Evolutionary conservation across 306 rosid genomes (phyloP).

Genomic region (Cicer bijugum): DNA sequence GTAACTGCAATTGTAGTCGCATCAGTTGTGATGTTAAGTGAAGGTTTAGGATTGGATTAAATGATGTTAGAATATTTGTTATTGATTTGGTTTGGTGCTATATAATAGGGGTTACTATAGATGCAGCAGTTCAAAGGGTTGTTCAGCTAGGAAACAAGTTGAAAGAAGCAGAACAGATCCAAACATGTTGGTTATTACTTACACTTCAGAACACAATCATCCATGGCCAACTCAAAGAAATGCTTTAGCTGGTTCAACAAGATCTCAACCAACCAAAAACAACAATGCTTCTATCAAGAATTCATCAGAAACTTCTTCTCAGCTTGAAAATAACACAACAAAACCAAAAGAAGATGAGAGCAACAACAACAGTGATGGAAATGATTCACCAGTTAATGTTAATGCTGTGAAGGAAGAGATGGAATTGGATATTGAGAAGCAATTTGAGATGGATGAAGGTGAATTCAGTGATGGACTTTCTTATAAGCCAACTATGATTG

Average conservation of each 20-base stretch:
- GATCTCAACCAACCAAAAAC: conserved; percentile 68
- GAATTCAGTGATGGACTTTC: conserved; percentile 51
- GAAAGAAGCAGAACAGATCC: conserved; percentile 91
- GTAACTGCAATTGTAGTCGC: too few relatives aligned
- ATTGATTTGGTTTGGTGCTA: background rate
- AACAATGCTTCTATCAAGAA: conserved; percentile 46
- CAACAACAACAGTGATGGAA: conserved; percentile 44
- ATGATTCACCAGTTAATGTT: conserved; percentile 40
- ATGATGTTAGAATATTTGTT: background rate
- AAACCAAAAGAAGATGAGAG: conserved; percentile 57
- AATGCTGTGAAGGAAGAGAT: conserved; percentile 61
- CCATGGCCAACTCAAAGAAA: conserved; percentile 98
- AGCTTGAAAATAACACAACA: conserved; percentile 39
- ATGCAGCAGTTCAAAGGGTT: conserved; percentile 96
- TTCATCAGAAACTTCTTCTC: conserved; percentile 32
- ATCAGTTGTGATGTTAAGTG: background rate
- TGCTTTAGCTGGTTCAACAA: conserved; percentile 85
- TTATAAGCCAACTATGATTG: conserved; percentile 14
- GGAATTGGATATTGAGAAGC: conserved; percentile 59
- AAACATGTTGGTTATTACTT: conserved; percentile 91
- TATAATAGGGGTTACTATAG: conserved; percentile 80
- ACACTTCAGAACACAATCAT: conserved; percentile 96
- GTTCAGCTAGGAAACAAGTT: conserved; percentile 91
- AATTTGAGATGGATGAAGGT: conserved; percentile 52
- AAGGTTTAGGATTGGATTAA: background rate